These are phyloP conservation scores for Paraphoma sp. DNA, from an alignment of 2,329 filamentous ascomycete species.

Conservation along the genomic window DNA sequence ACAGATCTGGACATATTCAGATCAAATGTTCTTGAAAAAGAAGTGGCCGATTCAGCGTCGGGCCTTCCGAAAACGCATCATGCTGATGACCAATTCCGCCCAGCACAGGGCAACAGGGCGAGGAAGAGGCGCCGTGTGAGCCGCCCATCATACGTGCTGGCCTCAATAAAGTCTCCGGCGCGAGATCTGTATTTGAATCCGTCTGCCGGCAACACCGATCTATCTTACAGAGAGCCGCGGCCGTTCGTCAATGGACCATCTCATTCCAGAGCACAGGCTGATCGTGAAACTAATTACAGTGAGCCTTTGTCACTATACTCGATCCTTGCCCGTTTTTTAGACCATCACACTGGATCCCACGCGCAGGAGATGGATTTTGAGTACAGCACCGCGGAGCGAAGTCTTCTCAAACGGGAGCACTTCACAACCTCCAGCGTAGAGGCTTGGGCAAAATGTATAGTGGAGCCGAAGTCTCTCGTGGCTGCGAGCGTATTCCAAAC, in stretches of 20 bases:
- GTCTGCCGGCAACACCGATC: slow-evolving; percentile 12
- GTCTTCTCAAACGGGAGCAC: slow-evolving; percentile 22
- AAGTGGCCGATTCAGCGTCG: background rate
- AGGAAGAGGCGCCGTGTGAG: slow-evolving; percentile 28
- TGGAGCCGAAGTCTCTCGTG: slow-evolving; percentile 19
- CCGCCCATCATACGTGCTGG: slow-evolving; percentile 27
- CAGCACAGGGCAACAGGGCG: slow-evolving; percentile 15
- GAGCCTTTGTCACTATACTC: slow-evolving; percentile 28
- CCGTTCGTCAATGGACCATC: background rate
- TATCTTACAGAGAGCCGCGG: slow-evolving; percentile 16
- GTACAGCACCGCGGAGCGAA: slow-evolving; percentile 24
- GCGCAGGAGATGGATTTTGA: slow-evolving; percentile 10
- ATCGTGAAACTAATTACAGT: background rate
- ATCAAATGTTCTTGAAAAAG: background rate
- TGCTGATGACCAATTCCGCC: slow-evolving; percentile 8
- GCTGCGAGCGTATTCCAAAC: slow-evolving; percentile 27
- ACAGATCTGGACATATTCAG: background rate
- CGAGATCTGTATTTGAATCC: slow-evolving; percentile 26
- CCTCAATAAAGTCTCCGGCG: slow-evolving; percentile 20
- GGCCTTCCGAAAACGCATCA: background rate
- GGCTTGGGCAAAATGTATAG: slow-evolving; percentile 32
- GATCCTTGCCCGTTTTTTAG: slow-evolving; percentile 37
- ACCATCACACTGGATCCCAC: slow-evolving; percentile 13
- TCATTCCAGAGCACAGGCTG: background rate
- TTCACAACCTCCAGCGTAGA: slow-evolving; percentile 23